Evolutionary conservation across 1,284 basidiomycete species (phyloP).

Genomic region (Ustilago loliicola): DNA sequence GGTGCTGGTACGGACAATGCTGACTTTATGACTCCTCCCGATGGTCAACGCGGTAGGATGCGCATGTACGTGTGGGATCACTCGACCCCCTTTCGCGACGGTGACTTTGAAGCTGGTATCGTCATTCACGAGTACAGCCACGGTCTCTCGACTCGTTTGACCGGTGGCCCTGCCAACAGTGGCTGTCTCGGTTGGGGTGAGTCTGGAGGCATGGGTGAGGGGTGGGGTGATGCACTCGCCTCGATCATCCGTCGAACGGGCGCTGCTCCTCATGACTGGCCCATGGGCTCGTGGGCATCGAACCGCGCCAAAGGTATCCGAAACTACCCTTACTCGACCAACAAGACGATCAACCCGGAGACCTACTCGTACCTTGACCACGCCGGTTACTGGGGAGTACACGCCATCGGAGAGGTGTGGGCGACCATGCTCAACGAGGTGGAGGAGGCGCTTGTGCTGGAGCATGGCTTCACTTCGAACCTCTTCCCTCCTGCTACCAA

Average conservation of each 20-base stretch:
- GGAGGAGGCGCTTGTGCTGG: constrained; percentile 55
- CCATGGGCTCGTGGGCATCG: constrained; percentile 95
- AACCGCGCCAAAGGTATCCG: constrained; percentile 84
- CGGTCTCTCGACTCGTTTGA: constrained; percentile 91
- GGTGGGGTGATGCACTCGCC: constrained; percentile 79
- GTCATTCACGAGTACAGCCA: constrained; percentile 75
- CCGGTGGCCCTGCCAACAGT: constrained; percentile 92
- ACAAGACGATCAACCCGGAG: constrained; percentile 85
- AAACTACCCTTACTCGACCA: constrained; percentile 76
- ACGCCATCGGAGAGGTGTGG: constrained; percentile 95
- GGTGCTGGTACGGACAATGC: constrained; percentile 80
- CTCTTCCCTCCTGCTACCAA: constrained; percentile 58
- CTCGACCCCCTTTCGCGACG: constrained; percentile 83
- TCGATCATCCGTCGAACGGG: constrained; percentile 80
- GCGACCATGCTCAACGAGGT: constrained; percentile 87
- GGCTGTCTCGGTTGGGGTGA: constrained; percentile 91
- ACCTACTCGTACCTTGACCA: constrained; percentile 96
- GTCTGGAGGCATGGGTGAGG: constrained; percentile 89
- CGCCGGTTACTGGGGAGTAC: constrained; percentile 76
- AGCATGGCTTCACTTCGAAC: constrained; percentile 57
- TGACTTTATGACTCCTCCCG: constrained; percentile 74
- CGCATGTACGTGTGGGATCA: constrained; percentile 91
- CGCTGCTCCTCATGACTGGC: constrained; percentile 58
- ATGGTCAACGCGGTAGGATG: constrained; percentile 84
- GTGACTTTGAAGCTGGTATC: constrained; percentile 81